These are phyloP conservation scores for Pseudomassariella vexata DNA, from an alignment of 2,329 filamentous ascomycete genomes.

Conservation along the genomic window DNA sequence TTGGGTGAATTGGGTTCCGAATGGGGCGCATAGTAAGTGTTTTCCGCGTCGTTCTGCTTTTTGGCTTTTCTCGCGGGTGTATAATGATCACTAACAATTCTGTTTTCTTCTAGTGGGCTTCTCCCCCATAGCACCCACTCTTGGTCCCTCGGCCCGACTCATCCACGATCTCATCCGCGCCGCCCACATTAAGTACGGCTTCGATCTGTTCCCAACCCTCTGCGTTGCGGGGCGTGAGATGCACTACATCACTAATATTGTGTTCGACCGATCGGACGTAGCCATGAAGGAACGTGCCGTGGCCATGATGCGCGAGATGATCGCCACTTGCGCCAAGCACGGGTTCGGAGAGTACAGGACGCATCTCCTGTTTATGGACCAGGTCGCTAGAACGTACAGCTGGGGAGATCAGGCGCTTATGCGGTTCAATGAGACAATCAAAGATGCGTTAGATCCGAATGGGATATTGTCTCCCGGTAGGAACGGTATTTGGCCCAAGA, in stretches of 20 bases:
- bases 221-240: slow-evolving; percentile 37
- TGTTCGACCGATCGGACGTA: slow-evolving; percentile 23
- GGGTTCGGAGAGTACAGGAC: slow-evolving; percentile 39
- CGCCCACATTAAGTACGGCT: slow-evolving; percentile 26
- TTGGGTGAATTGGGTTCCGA: slow-evolving; percentile 35
- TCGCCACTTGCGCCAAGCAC: slow-evolving; percentile 1
- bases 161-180: slow-evolving; percentile 25
- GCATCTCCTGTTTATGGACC: slow-evolving; percentile 37
- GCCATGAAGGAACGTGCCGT: too few relatives aligned
- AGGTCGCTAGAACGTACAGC: slow-evolving; percentile 35
- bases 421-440: slow-evolving; percentile 34
- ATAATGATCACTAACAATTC: too few relatives aligned
- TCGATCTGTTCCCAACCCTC: slow-evolving; percentile 35
- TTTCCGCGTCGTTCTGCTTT: too few relatives aligned
- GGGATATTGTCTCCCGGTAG: slow-evolving; percentile 26
- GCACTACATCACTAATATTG: slow-evolving; percentile 31
- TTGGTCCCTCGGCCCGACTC: not conserved
- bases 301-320: slow-evolving; percentile 3
- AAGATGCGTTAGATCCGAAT: slow-evolving; percentile 34
- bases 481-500: too few relatives aligned
- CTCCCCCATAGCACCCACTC: slow-evolving; percentile 33
- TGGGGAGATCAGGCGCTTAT: slow-evolving; percentile 34
- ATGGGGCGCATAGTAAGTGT: slow-evolving; percentile 37
- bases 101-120: too few relatives aligned
- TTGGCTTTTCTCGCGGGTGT: too few relatives aligned